These are phyloP conservation scores for Tephrocybe sp. DNA, from an alignment of 768 basidiomycete species.

Conservation along the genomic window DNA sequence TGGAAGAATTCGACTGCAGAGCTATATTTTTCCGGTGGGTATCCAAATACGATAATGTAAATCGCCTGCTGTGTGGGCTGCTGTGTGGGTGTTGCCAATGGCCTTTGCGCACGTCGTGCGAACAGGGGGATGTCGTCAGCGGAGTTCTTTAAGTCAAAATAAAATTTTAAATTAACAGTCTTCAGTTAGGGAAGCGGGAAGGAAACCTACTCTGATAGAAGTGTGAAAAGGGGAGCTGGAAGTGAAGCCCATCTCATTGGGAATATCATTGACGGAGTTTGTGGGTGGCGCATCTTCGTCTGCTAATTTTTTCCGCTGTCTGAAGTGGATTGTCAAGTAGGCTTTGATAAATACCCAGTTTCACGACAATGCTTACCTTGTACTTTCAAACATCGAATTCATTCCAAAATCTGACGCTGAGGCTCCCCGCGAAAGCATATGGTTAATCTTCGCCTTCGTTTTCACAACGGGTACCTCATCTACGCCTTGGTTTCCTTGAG, in stretches of 20 bases:
- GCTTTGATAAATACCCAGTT: neutral
- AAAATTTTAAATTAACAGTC: neutral
- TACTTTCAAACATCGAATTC: conserved; percentile 82
- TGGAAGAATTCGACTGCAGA: conserved; percentile 72
- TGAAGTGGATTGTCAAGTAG: conserved; percentile 16
- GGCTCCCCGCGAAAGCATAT: conserved; percentile 54
- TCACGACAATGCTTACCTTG: conserved; percentile 38
- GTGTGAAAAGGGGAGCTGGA: conserved; percentile 37
- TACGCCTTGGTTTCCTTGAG: conserved; percentile 57
- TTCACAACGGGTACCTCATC: conserved; percentile 75
- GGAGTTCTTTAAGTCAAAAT: conserved; percentile 28
- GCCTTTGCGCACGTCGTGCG: conserved; percentile 29
- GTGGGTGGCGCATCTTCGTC: conserved; percentile 84
- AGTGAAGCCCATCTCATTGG: conserved; percentile 47
- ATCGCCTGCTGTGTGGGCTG: conserved; percentile 36
- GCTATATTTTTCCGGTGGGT: conserved; percentile 76
- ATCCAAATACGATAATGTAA: conserved; percentile 85
- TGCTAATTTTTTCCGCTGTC: conserved; percentile 58
- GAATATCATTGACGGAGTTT: conserved; percentile 72
- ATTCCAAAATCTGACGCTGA: conserved; percentile 73
- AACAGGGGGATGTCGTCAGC: conserved; percentile 38
- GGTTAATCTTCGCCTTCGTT: conserved; percentile 80
- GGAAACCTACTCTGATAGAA: conserved; percentile 36
- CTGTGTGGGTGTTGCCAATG: conserved; percentile 21
- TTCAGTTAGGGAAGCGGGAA: conserved; percentile 7